phyloP scores from a whole-genome alignment of 106 monocot species.

The Xerophyta viscosa region DNA sequence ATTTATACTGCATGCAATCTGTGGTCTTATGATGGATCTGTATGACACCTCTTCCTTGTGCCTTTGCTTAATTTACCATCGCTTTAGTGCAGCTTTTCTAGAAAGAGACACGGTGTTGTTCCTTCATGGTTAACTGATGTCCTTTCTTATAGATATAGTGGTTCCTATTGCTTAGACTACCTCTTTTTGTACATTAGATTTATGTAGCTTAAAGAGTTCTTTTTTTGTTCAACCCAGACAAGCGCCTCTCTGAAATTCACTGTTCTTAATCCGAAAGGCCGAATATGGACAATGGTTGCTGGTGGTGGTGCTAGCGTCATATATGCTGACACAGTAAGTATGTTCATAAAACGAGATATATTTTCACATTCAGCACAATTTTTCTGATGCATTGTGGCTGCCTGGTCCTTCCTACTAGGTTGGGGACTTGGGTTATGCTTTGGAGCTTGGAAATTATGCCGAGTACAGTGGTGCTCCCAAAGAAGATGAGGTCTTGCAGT shows the following conservation, averaged over 20 bases:
- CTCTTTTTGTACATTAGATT: too few relatives aligned
- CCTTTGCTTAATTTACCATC: too few relatives aligned
- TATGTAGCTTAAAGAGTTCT: too few relatives aligned
- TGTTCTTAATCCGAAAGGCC: constrained; percentile 34
- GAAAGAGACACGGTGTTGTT: too few relatives aligned
- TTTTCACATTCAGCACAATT: too few relatives aligned
- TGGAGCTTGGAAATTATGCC: constrained; percentile 34
- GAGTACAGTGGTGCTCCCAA: constrained; percentile 39
- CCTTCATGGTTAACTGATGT: too few relatives aligned
- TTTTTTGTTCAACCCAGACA: constrained; percentile 11
- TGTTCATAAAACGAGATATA: neutral
- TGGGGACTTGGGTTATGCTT: constrained; percentile 34
- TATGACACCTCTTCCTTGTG: too few relatives aligned
- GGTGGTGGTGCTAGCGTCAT: constrained; percentile 46
- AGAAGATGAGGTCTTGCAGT: constrained; percentile 33
- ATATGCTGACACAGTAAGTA: constrained; percentile 38
- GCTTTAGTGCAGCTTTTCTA: too few relatives aligned
- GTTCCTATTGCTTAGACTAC: too few relatives aligned
- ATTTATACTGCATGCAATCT: too few relatives aligned
- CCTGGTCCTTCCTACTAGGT: constrained; percentile 9
- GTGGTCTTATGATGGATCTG: too few relatives aligned
- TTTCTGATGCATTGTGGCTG: neutral
- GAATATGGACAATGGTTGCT: constrained; percentile 51
- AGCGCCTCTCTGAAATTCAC: constrained; percentile 48
- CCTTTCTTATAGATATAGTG: too few relatives aligned